phyloP scores from a whole-genome alignment of 805 yeast genomes.

The Pichia heedii region DNA sequence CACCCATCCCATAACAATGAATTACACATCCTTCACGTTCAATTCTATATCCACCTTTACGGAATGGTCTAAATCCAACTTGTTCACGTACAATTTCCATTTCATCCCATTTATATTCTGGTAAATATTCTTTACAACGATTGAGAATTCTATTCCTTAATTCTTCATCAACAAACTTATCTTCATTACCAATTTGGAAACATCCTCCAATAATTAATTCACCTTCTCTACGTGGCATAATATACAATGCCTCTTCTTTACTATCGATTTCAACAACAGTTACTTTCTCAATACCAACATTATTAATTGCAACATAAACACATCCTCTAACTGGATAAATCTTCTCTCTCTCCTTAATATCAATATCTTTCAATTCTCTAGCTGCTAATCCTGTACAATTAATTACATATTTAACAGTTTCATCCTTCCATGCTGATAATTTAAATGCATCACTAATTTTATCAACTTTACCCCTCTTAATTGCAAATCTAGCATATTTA shows the following conservation, averaged over 20 bases:
- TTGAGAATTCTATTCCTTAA: slow-evolving; percentile 39
- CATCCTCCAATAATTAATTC: slow-evolving; percentile 60
- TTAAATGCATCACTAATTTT: slow-evolving; percentile 42
- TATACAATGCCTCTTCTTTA: slow-evolving; percentile 41
- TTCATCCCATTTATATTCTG: slow-evolving; percentile 27
- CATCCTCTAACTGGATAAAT: slow-evolving; percentile 54
- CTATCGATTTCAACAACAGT: slow-evolving; percentile 21
- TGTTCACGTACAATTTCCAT: slow-evolving; percentile 42
- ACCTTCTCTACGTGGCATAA: slow-evolving; percentile 70
- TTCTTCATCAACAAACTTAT: slow-evolving; percentile 29
- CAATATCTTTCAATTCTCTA: slow-evolving; percentile 34
- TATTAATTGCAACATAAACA: slow-evolving; percentile 43
- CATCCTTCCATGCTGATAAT: slow-evolving; percentile 28
- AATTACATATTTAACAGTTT: slow-evolving; percentile 40
- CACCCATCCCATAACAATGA: slow-evolving; percentile 44
- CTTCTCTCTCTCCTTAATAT: slow-evolving; percentile 10
- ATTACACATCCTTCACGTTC: slow-evolving; percentile 39
- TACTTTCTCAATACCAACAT: slow-evolving; percentile 23
- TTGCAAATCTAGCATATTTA: slow-evolving; percentile 34
- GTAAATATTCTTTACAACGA: slow-evolving; percentile 36
- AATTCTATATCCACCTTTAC: slow-evolving; percentile 51
- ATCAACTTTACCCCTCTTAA: slow-evolving; percentile 34
- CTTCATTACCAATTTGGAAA: slow-evolving; percentile 17
- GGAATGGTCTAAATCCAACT: slow-evolving; percentile 62
- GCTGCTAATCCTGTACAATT: slow-evolving; percentile 53